phyloP scores from a whole-genome alignment of 1,139 yeast species.

The Oligophagozyma castellii region DNA sequence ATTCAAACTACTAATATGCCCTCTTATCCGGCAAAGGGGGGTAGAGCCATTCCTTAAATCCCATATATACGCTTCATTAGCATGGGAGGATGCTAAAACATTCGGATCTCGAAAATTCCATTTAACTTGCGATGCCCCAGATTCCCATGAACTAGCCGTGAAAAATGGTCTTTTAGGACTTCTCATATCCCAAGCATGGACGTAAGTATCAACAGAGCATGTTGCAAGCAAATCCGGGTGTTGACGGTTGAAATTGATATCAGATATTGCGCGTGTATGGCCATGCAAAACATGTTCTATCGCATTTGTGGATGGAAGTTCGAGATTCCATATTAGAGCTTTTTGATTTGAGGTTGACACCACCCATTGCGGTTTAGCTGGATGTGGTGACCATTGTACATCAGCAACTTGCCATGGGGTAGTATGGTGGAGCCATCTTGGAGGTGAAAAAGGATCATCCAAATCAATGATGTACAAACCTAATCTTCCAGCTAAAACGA shows the following conservation, averaged over 20 bases:
- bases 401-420: slow-evolving; percentile 99
- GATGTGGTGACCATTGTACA: slow-evolving; percentile 95
- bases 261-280: slow-evolving; percentile 88
- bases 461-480: slow-evolving; percentile 85
- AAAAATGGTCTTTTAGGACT: slow-evolving; percentile 58
- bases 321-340: slow-evolving; percentile 86
- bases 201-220: slow-evolving; percentile 80
- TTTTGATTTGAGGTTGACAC: slow-evolving; percentile 90
- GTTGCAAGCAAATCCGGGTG: slow-evolving; percentile 88
- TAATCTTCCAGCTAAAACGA: slow-evolving; percentile 70
- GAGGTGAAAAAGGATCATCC: slow-evolving; percentile 91
- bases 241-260: slow-evolving; percentile 79
- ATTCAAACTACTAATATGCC: slow-evolving; percentile 74
- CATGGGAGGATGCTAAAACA: slow-evolving; percentile 77
- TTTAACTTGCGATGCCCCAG: slow-evolving; percentile 89
- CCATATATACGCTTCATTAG: slow-evolving; percentile 71
- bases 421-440: slow-evolving; percentile 81
- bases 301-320: slow-evolving; percentile 62
- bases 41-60: slow-evolving; percentile 70
- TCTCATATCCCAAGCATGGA: slow-evolving; percentile 84
- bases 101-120: slow-evolving; percentile 75
- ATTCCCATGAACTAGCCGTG: slow-evolving; percentile 84
- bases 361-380: slow-evolving; percentile 76
- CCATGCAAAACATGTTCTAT: slow-evolving; percentile 78
- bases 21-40: slow-evolving; percentile 55